Evolutionary conservation across 345 rosid species (phyloP), one percentile per base, ranked within the genome.

Genomic region (Pistacia atlantica): DNA sequence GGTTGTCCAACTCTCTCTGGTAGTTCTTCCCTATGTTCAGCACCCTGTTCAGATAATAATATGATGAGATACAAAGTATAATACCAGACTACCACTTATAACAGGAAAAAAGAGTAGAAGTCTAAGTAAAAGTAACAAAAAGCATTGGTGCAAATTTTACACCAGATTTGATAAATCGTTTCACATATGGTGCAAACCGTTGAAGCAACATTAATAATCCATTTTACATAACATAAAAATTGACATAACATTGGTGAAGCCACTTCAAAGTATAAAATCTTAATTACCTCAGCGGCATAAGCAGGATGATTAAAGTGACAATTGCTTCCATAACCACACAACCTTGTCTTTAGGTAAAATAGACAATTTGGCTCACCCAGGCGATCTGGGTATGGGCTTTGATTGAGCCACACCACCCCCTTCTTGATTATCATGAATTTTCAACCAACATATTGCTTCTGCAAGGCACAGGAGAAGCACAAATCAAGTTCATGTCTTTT

Each of bases 291-390:
- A 3, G 88, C 84, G 58, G 76, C 76, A 86, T 79, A 81, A 63
- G 86, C 70, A 76, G 97, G 95, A 79, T 92, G 97, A 83, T 92
- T 88, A 83, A 67, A 92, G 10, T 91, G 89, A 59, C 97, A 92
- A 59, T 80, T 89, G 76, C 51, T 88, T 83, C 97, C 97, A 83
- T 88, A 92, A 35, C 91, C 88, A 80, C 97, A 92, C 31, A 52
- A 77, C 58, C 97, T 95, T 72, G 92, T 89, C 86, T 92, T 89
- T 10, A 88, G 60, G 83, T 81, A 90, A 80, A 75, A 92, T 28
- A 65, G 81, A 70, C 97, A 92, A 86, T 92, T 91, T 25, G 87
- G 86, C 77, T 87, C 93, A 28, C 95, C 90, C 3, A 92, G 95
- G 69, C 97, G 95, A 82, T 88, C 91, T 17, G 95, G 97, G 76